A percentile compares a stretch with the other conserved stretches of the same genome.
These are phyloP conservation scores for Maudiozyma barnettii DNA, from an alignment of 805 yeast species.

Conservation along the genomic window DNA sequence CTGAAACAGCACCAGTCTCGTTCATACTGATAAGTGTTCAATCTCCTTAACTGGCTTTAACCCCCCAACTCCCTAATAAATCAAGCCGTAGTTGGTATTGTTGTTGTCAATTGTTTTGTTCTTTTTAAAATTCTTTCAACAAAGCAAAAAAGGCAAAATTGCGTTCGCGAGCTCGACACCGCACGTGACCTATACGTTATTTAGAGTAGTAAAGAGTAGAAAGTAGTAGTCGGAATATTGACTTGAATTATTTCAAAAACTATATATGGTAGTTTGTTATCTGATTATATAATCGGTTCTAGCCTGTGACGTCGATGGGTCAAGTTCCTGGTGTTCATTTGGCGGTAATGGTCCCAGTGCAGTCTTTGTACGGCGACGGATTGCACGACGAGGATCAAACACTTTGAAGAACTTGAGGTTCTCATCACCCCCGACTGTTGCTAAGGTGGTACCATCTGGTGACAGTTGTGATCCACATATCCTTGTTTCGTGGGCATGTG, in stretches of 20 bases:
- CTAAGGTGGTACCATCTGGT: slow-evolving; percentile 83
- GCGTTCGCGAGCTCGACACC: no score
- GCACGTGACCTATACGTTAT: no score
- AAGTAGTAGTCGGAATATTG: no score
- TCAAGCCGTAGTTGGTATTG: background rate
- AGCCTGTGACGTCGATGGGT: background rate
- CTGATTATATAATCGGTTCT: slow-evolving; percentile 6
- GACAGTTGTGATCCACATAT: slow-evolving; percentile 75
- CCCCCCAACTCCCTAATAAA: no score
- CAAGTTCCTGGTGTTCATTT: slow-evolving; percentile 5
- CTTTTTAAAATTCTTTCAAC: no score
- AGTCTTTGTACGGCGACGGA: no score
- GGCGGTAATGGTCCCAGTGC: slow-evolving; percentile 1
- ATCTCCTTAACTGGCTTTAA: background rate
- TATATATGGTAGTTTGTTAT: slow-evolving; percentile 2
- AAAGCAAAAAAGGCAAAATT: no score
- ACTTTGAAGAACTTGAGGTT: slow-evolving; percentile 90
- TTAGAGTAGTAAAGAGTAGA: no score
- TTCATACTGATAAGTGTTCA: background rate
- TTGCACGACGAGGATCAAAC: slow-evolving; percentile 40
- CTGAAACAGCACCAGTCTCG: background rate
- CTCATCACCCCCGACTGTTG: slow-evolving; percentile 94
- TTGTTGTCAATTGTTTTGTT: background rate
- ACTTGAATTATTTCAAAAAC: no score
- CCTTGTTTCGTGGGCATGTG: slow-evolving; percentile 81